phyloP scores from a whole-genome alignment of 805 yeast genomes.

The Kuraishia floccosa region DNA sequence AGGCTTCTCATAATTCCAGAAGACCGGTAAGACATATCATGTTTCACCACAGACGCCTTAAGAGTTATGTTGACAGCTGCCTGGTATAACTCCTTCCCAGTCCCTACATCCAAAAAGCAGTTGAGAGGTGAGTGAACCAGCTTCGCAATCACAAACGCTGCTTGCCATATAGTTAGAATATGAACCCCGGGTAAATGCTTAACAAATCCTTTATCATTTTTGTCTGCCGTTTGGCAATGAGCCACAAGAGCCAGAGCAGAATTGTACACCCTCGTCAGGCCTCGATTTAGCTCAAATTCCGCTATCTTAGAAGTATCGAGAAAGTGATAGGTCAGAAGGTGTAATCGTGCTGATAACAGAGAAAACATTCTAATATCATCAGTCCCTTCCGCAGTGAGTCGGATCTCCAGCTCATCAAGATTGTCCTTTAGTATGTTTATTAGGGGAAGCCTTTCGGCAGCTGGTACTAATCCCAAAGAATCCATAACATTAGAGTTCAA shows the following conservation, averaged over 20 bases:
- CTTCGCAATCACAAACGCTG: slow-evolving; percentile 74
- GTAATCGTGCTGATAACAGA: slow-evolving; percentile 67
- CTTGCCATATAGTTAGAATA: slow-evolving; percentile 82
- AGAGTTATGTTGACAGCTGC: slow-evolving; percentile 58
- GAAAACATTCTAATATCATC: slow-evolving; percentile 67
- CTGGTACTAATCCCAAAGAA: slow-evolving; percentile 51
- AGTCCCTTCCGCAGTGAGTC: slow-evolving; percentile 29
- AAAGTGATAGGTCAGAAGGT: slow-evolving; percentile 71
- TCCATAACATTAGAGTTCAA: slow-evolving; percentile 62
- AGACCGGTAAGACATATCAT: slow-evolving; percentile 87
- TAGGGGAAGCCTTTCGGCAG: slow-evolving; percentile 65
- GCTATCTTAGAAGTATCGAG: slow-evolving; percentile 46
- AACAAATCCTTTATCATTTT: slow-evolving; percentile 49
- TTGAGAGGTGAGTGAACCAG: slow-evolving; percentile 67
- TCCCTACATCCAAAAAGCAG: slow-evolving; percentile 50
- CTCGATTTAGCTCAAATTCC: slow-evolving; percentile 53
- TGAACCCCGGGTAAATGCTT: slow-evolving; percentile 77
- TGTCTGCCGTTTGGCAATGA: slow-evolving; percentile 55
- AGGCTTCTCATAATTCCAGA: slow-evolving; percentile 90
- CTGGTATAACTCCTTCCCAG: slow-evolving; percentile 62
- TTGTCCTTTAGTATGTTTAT: slow-evolving; percentile 61
- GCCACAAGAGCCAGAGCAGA: slow-evolving; percentile 63
- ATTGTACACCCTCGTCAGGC: slow-evolving; percentile 68
- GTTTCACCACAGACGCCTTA: slow-evolving; percentile 77
- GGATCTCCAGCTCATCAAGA: slow-evolving; percentile 64